Conservation (phyloP, 176 grass and related monocot genomes). For the Rhynchospora tenuis region DNA sequence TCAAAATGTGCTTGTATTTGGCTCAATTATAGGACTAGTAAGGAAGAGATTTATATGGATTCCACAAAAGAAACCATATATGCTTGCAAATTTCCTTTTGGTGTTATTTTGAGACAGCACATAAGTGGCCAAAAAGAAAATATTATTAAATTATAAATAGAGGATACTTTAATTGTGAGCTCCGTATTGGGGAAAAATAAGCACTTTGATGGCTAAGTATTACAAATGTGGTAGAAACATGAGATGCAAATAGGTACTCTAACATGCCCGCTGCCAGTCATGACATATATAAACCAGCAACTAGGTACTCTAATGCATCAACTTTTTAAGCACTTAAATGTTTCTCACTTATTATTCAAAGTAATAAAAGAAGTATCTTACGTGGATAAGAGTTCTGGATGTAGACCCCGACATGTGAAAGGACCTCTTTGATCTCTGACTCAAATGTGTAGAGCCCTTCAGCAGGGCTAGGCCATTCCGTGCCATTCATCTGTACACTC, state of each 20-base stretch:
- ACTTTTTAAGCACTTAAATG: background rate
- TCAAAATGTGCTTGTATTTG: background rate
- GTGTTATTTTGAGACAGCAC: background rate
- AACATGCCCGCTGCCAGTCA: background rate
- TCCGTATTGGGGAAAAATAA: background rate
- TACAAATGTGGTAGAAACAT: background rate
- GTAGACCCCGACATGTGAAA: slow-evolving; percentile 54
- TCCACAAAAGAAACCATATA: background rate
- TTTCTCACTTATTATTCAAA: background rate
- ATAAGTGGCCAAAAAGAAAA: background rate
- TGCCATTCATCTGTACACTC: slow-evolving; percentile 64
- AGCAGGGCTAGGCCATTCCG: slow-evolving; percentile 71
- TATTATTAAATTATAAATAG: background rate
- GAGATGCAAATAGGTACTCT: background rate
- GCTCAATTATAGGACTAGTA: background rate
- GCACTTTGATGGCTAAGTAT: background rate
- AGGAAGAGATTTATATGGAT: background rate
- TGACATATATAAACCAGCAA: background rate
- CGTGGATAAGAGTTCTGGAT: slow-evolving; percentile 44
- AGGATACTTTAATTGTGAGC: background rate
- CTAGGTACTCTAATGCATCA: background rate
- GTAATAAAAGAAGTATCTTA: background rate
- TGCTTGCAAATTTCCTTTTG: background rate
- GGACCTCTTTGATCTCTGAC: slow-evolving; percentile 61
- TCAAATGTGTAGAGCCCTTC: slow-evolving; percentile 44